Base-by-base conservation (phyloP, 2,329 filamentous ascomycete genomes). In the Fusarium sp. region DNA sequence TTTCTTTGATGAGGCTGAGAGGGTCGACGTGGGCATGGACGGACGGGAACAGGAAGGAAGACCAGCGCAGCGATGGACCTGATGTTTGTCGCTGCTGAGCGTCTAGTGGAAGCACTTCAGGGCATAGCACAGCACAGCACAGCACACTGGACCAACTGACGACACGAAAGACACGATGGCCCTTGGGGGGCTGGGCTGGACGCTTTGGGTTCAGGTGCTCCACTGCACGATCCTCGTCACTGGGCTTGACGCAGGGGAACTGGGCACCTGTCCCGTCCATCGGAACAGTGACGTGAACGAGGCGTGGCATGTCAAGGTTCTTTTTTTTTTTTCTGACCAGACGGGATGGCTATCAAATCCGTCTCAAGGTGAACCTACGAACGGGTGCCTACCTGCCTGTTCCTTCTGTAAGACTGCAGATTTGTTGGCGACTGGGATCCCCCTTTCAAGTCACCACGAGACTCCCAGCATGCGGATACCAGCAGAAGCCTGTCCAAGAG, bases 111-210 rank as follows among this genome's bases (percentile, higher is more conserved):
- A 49, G 38, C 11, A 29, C 40, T 56, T 38, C 23, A 27, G 46
- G n/a, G 25, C 53, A 69, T 53, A 58, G 58, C 62, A 62, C 57
- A 60, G 36, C 29, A 58, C 60, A 60, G 16, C 31, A 27, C 25
- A 27, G 25, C 25, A 29, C 25, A 27, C 60, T 56, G 65, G 60
- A 57, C 60, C 55, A 33, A 40, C 55, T 25, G 25, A 31, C 31
- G 50, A 36, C 31, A 34, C 27, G 29, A 29, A 18, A 18, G 36
- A n/a, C 9, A 23, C 49, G 23, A 29, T 33, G 29, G 31, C 16
- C 10, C 29, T 53, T 53, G 11, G 18, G 49, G 50, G 61, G 13
- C 51, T 51, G 23, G 31, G 31, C 51, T 67, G 64, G 31, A 29
- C 25, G 25, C 38, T 42, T 42, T 59, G 46, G 16, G 46, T 33